Percentiles rank a stretch among this genome's conserved stretches.
These are phyloP conservation scores for Crithidia sp. DNA, from an alignment of 208 protist species.

Conservation along the genomic window DNA sequence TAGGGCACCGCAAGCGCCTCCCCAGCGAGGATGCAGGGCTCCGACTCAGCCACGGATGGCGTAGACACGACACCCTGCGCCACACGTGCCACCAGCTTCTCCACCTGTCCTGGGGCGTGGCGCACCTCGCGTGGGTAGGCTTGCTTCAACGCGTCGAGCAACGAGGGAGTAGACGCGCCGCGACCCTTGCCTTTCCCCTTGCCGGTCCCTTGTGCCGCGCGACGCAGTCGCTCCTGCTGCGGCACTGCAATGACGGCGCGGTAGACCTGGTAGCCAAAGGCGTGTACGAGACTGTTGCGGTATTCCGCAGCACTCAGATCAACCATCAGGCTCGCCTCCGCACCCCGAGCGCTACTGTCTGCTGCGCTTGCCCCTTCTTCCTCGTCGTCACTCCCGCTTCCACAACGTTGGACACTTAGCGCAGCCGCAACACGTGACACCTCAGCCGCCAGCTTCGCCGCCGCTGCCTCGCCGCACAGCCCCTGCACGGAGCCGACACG, in stretches of 20 bases:
- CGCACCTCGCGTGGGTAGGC: constrained; percentile 16
- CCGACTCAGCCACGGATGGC: not conserved
- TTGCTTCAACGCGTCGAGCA: not conserved
- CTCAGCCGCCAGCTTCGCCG: constrained; percentile 11
- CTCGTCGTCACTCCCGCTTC: not conserved
- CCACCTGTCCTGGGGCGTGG: constrained; percentile 27
- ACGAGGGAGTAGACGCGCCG: not conserved
- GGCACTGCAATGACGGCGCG: constrained; percentile 3
- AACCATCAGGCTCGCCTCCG: not conserved
- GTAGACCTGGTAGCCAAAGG: constrained; percentile 41
- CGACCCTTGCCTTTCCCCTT: constrained; percentile 37
- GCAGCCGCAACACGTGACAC: not conserved
- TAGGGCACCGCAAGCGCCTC: constrained; percentile 67
- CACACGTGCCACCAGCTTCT: constrained; percentile 47
- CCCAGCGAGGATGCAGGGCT: constrained; percentile 47
- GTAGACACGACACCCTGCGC: constrained; percentile 21
- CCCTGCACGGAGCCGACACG: constrained; percentile 11
- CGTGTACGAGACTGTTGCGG: constrained; percentile 24
- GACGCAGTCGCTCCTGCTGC: constrained; percentile 1
- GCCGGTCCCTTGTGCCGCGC: not conserved
- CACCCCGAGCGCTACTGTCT: not conserved
- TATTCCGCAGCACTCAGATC: constrained; percentile 5
- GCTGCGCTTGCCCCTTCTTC: not conserved
- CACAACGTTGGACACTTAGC: not conserved
- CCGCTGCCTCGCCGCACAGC: constrained; percentile 5